These are phyloP conservation scores for Penicillium goetzii DNA, from an alignment of 495 filamentous ascomycete species.

Conservation along the genomic window DNA sequence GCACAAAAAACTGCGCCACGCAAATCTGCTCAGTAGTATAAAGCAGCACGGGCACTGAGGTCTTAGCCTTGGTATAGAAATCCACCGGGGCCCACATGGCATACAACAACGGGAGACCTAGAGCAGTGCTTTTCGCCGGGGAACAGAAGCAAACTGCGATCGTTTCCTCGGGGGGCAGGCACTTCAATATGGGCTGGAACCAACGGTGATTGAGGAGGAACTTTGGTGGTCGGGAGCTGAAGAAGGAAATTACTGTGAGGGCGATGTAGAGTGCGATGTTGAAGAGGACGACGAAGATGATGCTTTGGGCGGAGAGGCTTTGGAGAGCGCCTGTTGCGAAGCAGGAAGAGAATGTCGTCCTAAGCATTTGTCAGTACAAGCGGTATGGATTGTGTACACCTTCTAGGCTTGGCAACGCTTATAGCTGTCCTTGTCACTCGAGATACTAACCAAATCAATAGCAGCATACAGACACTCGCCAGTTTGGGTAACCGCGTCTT, in stretches of 20 bases:
- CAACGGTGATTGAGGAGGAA: conserved; percentile 26
- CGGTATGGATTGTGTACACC: not conserved
- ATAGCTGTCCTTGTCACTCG: not conserved
- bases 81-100: conserved; percentile 58
- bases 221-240: conserved; percentile 47
- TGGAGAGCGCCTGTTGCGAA: conserved; percentile 58
- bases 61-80: conserved; percentile 53
- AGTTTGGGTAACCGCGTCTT: conserved; percentile 52
- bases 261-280: conserved; percentile 57
- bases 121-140: conserved; percentile 58
- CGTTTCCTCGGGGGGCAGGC: conserved; percentile 51
- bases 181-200: conserved; percentile 36
- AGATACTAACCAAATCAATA: conserved; percentile 55
- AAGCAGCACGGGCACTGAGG: conserved; percentile 56
- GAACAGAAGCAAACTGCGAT: conserved; percentile 61
- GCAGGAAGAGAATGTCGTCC: conserved; percentile 58
- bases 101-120: conserved; percentile 56
- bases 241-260: conserved; percentile 54
- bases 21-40: conserved; percentile 62
- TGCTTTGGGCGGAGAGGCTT: conserved; percentile 46
- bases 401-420: not conserved
- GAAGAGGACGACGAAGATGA: conserved; percentile 56
- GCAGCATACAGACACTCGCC: conserved; percentile 48
- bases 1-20: conserved; percentile 58
- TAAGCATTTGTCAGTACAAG: conserved; percentile 19